Percentiles rank a stretch among this genome's conserved stretches.
Conservation (phyloP, 768 basidiomycete species). For the Boletellus sp. region DNA sequence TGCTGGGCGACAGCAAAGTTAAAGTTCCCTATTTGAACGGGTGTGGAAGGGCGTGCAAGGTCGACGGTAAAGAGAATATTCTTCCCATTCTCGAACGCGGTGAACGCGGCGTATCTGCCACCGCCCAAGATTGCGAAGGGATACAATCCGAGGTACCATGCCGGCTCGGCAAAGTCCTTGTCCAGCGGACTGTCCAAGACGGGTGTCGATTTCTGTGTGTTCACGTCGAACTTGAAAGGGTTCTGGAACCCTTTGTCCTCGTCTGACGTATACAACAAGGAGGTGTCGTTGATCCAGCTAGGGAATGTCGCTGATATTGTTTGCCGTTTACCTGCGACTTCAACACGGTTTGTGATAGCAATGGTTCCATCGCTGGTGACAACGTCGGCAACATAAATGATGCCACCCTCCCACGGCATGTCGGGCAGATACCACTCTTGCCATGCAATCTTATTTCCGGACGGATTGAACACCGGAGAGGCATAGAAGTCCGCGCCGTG, state of each 20-base stretch:
- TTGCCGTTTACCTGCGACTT: slow-evolving; percentile 48
- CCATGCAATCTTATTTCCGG: slow-evolving; percentile 55
- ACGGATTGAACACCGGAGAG: slow-evolving; percentile 50
- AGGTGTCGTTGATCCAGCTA: slow-evolving; percentile 40
- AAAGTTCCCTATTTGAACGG: not conserved
- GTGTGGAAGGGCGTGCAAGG: slow-evolving; percentile 6
- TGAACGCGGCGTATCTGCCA: slow-evolving; percentile 25
- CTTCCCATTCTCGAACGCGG: slow-evolving; percentile 28
- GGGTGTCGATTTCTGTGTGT: slow-evolving; percentile 25
- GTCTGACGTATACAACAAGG: slow-evolving; percentile 58
- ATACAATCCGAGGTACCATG: slow-evolving; percentile 16
- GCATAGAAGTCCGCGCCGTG: slow-evolving; percentile 67
- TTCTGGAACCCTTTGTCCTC: slow-evolving; percentile 56
- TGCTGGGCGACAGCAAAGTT: slow-evolving; percentile 12
- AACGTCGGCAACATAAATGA: slow-evolving; percentile 49
- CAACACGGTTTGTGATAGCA: slow-evolving; percentile 29
- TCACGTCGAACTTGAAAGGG: slow-evolving; percentile 29
- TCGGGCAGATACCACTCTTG: slow-evolving; percentile 61
- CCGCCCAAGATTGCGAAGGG: slow-evolving; percentile 23
- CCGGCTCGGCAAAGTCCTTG: slow-evolving; percentile 24
- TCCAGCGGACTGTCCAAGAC: slow-evolving; percentile 17
- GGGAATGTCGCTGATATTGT: slow-evolving; percentile 37
- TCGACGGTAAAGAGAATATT: slow-evolving; percentile 33
- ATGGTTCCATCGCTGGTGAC: slow-evolving; percentile 7
- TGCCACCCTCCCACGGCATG: slow-evolving; percentile 65